phyloP scores from a whole-genome alignment of 1,284 basidiomycete species.

The Porphyrellus sp. region DNA sequence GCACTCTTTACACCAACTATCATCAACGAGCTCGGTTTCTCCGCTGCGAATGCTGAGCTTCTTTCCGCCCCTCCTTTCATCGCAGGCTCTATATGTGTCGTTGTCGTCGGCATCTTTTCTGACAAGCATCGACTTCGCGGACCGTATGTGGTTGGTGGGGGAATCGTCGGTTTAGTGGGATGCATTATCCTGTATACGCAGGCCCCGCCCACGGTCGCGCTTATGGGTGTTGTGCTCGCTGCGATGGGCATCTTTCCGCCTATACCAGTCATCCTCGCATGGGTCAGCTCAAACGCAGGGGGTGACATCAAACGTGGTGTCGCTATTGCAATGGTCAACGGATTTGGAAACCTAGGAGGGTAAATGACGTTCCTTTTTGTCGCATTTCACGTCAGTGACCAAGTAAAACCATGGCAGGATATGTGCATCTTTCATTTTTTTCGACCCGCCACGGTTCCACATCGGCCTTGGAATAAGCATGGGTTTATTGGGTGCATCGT shows the following conservation, averaged over 20 bases:
- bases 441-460: conserved; percentile 45
- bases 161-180: conserved; percentile 39
- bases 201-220: conserved; percentile 37
- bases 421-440: conserved; percentile 45
- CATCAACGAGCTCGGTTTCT: conserved; percentile 52
- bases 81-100: conserved; percentile 38
- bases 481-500: conserved; percentile 25
- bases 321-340: conserved; percentile 53
- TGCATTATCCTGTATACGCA: conserved; percentile 43
- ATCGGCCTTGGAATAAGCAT: conserved; percentile 48
- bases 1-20: conserved; percentile 57
- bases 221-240: conserved; percentile 49
- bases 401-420: conserved; percentile 29
- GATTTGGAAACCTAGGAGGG: conserved; percentile 55
- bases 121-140: conserved; percentile 43
- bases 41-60: conserved; percentile 53
- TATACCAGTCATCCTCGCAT: conserved; percentile 52
- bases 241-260: conserved; percentile 52
- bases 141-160: conserved; percentile 40
- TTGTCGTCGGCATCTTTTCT: conserved; percentile 40
- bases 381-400: neutral
- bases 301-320: conserved; percentile 53
- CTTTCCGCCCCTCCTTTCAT: conserved; percentile 50
- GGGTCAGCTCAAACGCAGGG: conserved; percentile 54
- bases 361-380: conserved; percentile 16